Base-by-base conservation (phyloP, 345 rosid species). In the Rhizophora mangle region DNA sequence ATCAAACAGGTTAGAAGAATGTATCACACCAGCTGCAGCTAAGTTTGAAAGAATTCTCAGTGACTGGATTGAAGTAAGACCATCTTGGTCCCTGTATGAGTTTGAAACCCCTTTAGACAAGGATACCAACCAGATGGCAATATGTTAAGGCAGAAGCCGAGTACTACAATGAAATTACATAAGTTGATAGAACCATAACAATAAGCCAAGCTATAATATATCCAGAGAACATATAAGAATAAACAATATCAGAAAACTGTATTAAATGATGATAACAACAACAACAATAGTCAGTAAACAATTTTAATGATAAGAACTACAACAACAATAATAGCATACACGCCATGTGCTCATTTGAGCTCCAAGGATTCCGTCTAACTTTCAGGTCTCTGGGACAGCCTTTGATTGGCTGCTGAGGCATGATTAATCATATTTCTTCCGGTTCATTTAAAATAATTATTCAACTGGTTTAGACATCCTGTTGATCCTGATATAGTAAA, bases 41-140 rank as follows among this genome's bases (percentile, higher is more conserved):
- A 95, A 80, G 77, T 95, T 92, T 76, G 97, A 85, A 74, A 95
- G 84, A 70, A 95, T 85, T 78, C 83, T 86, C 78, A 95, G 77
- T 60, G 99, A 84, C 86, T 90, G 97, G 81, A 70, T 84, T 68
- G 91, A 79, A 72, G 76, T 78, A 63, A 81, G 75, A 79, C 84
- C 68, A 76, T 85, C 95, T 74, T 84, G 86, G 64, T 87, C 92
- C 87, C 98, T 94, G 90, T 60, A 73, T 21, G 34, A 55, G 63
- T 74, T 79, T 6, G 27, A 65, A 56, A 68, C 51, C 69, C 63
- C 67, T 19, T 62, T 69, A 56, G 31, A 15, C 29, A 9, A 56
- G 60, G 24, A 56, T 22, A 3, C 60, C 29, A 56, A 56, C 31
- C 31, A 56, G 6, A 24, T 8, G 16, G 60, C 60, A 24, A 24